phyloP scores from a whole-genome alignment of 257 asterid genomes.

The Petrea volubilis region DNA sequence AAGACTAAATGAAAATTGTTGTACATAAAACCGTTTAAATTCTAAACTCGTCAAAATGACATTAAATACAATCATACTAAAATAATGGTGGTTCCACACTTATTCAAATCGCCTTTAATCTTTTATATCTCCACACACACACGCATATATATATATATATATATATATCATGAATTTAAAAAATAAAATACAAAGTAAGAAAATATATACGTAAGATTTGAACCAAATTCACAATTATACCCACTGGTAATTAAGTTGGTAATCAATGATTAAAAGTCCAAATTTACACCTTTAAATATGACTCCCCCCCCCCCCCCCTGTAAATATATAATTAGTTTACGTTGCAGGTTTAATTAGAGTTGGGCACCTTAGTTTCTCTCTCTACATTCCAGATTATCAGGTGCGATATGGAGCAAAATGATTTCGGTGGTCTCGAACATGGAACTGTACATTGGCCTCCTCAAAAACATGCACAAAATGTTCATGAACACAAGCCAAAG shows the following conservation, averaged over 20 bases:
- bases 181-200: background rate
- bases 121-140: too few relatives aligned
- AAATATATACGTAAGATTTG: too few relatives aligned
- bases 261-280: background rate
- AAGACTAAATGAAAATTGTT: too few relatives aligned
- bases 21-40: too few relatives aligned
- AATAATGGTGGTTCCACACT: too few relatives aligned
- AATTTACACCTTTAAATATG: background rate
- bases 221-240: too few relatives aligned
- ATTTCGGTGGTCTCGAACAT: conserved; percentile 24
- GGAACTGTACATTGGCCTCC: background rate
- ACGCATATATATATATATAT: too few relatives aligned
- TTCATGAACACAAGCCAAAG: conserved; percentile 3
- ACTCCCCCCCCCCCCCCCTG: background rate
- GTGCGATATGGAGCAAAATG: conserved; percentile 28
- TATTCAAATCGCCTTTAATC: too few relatives aligned
- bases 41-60: too few relatives aligned
- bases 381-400: conserved; percentile 10
- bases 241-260: background rate
- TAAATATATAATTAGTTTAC: conserved; percentile 27
- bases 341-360: conserved; percentile 34
- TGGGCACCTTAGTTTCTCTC: background rate
- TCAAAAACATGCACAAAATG: background rate
- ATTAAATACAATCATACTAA: too few relatives aligned
- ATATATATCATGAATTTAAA: too few relatives aligned